These are phyloP conservation scores for Theobroma cacao DNA, from an alignment of 345 rosid genomes.

Conservation along the genomic window DNA sequence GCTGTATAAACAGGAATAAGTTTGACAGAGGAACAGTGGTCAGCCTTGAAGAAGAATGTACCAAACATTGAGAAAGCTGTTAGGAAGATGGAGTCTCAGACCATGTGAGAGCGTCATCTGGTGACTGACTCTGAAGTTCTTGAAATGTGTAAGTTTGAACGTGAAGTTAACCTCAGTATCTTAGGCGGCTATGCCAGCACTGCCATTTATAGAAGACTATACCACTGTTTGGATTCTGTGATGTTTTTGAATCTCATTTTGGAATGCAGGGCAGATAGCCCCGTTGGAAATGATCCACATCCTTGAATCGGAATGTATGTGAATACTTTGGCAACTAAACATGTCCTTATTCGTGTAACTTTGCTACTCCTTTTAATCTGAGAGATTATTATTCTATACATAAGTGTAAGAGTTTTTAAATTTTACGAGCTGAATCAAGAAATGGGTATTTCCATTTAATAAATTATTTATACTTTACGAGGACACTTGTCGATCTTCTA, in stretches of 20 bases:
- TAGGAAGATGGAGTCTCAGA: slow-evolving; percentile 57
- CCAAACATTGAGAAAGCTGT: slow-evolving; percentile 72
- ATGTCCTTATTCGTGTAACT: background rate
- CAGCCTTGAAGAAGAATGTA: slow-evolving; percentile 50
- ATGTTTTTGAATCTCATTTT: background rate
- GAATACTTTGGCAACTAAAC: background rate
- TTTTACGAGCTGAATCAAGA: too few species aligned
- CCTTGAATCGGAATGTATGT: background rate
- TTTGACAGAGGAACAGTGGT: slow-evolving; percentile 88
- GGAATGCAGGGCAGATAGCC: background rate
- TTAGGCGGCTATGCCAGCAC: background rate
- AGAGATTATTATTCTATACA: too few species aligned
- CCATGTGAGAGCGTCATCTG: slow-evolving; percentile 1
- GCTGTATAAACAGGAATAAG: slow-evolving; percentile 61
- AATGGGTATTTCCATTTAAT: too few species aligned
- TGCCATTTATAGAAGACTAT: background rate
- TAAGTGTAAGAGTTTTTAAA: too few species aligned
- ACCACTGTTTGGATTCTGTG: background rate
- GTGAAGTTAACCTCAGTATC: background rate
- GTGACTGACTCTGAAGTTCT: background rate
- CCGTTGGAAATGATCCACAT: background rate
- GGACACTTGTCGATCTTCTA: too few species aligned
- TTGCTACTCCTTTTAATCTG: background rate
- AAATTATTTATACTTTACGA: too few species aligned
- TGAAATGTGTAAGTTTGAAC: background rate